A percentile compares a stretch with the other conserved stretches of the same genome.
Evolutionary conservation across 805 yeast genomes (phyloP).

Genomic region (Saccharomycopsis sp.): DNA sequence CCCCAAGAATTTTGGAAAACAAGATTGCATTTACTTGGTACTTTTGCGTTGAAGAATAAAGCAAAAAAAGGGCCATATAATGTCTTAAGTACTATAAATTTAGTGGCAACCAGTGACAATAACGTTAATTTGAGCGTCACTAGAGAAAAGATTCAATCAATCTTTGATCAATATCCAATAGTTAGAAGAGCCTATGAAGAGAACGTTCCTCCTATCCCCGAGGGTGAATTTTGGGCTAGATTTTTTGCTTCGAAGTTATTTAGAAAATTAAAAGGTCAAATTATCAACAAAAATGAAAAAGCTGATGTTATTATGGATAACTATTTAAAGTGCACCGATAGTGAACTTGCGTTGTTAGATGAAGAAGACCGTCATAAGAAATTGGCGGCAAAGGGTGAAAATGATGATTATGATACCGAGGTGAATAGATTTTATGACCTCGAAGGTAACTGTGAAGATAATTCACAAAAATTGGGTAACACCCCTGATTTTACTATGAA

Average conservation of each 20-base stretch:
- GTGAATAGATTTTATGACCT: constrained; percentile 73
- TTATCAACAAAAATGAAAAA: constrained; percentile 63
- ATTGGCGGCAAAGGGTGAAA: constrained; percentile 21
- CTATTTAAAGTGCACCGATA: constrained; percentile 67
- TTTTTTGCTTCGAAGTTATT: constrained; percentile 88
- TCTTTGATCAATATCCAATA: constrained; percentile 88
- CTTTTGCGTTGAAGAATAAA: constrained; percentile 75
- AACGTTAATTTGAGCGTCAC: constrained; percentile 91
- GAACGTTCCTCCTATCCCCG: constrained; percentile 80
- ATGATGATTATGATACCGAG: constrained; percentile 33
- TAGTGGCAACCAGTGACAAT: constrained; percentile 88
- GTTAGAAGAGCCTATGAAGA: constrained; percentile 86
- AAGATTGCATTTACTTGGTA: constrained; percentile 69
- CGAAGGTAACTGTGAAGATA: constrained; percentile 75
- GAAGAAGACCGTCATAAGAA: constrained; percentile 14
- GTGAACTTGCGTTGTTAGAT: constrained; percentile 30
- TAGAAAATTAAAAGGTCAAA: constrained; percentile 84
- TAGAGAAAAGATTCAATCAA: constrained; percentile 80
- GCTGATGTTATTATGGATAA: constrained; percentile 83
- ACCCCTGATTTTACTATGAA: constrained; percentile 87
- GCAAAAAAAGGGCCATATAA: constrained; percentile 92
- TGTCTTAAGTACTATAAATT: constrained; percentile 87
- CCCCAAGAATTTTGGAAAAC: constrained; percentile 86
- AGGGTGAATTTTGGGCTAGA: constrained; percentile 94
- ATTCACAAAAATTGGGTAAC: constrained; percentile 69